Evolutionary conservation across 1,284 basidiomycete genomes (phyloP).

Genomic region (Malassezia pachydermatis): DNA sequence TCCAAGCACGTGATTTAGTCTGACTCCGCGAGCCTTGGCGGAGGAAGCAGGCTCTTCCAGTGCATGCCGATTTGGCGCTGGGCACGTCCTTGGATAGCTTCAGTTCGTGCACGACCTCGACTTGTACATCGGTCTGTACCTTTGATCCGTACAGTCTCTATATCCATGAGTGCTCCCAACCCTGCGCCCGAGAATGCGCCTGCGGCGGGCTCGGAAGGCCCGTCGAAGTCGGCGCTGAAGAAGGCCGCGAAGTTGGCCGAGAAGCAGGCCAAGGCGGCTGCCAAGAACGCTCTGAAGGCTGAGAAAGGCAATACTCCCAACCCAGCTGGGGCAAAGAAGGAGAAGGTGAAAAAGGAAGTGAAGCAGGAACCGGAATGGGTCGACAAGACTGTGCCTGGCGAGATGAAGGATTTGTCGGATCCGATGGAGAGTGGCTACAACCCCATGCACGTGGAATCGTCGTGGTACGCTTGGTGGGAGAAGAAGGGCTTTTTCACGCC

Average conservation of each 20-base stretch:
- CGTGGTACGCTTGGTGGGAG: slow-evolving; percentile 99
- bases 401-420: slow-evolving; percentile 59
- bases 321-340: slow-evolving; percentile 32
- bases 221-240: slow-evolving; percentile 35
- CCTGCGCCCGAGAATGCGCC: background rate
- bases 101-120: slow-evolving; percentile 1
- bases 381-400: slow-evolving; percentile 38
- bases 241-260: slow-evolving; percentile 39
- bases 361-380: slow-evolving; percentile 41
- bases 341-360: slow-evolving; percentile 43
- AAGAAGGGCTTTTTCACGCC: slow-evolving; percentile 83
- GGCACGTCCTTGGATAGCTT: slow-evolving; percentile 8
- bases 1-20: background rate
- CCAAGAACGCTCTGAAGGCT: slow-evolving; percentile 40
- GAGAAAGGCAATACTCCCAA: slow-evolving; percentile 23
- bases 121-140: background rate
- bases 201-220: slow-evolving; percentile 7
- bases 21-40: background rate
- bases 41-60: slow-evolving; percentile 1
- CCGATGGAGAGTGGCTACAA: slow-evolving; percentile 87
- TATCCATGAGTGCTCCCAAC: slow-evolving; percentile 10
- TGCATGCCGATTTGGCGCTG: slow-evolving; percentile 16
- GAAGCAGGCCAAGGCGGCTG: slow-evolving; percentile 38
- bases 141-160: background rate
- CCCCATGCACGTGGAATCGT: slow-evolving; percentile 83